phyloP scores from a whole-genome alignment of 352 stramenopile genomes.

The Hyaloperonospora arabidopsidis region DNA sequence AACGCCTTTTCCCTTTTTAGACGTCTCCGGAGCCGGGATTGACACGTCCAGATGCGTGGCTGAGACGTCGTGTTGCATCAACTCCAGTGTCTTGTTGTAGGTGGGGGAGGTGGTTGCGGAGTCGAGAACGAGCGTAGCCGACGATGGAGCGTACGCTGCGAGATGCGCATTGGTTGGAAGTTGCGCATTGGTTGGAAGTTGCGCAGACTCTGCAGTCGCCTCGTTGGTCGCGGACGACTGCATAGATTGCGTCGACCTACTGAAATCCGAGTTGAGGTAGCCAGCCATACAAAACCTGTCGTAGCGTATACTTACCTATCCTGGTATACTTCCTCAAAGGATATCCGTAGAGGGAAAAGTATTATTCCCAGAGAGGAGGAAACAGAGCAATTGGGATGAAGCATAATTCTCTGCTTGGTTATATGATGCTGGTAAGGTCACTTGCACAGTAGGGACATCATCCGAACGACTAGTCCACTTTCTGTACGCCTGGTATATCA shows the following conservation, averaged over 20 bases:
- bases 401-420: no score
- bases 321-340: no score
- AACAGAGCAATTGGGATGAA: no score
- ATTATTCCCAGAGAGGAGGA: no score
- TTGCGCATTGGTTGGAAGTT: conserved; percentile 3
- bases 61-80: conserved; percentile 5
- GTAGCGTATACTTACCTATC: conserved; percentile 16
- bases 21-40: not conserved
- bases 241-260: conserved; percentile 13
- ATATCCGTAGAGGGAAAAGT: no score
- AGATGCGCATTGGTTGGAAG: conserved; percentile 1
- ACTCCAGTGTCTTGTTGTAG: conserved; percentile 5
- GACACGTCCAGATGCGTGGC: conserved; percentile 4
- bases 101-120: conserved; percentile 1
- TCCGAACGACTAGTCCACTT: no score
- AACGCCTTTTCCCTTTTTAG: conserved; percentile 27
- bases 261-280: conserved; percentile 4
- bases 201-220: conserved; percentile 1
- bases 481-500: no score
- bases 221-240: not conserved
- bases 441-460: no score
- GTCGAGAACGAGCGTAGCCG: conserved; percentile 1
- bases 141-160: not conserved
- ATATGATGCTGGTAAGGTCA: no score
- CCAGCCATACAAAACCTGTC: conserved; percentile 13